These are phyloP conservation scores for Porpolomopsis calyptriformis DNA, from an alignment of 768 basidiomycete genomes.

Conservation along the genomic window DNA sequence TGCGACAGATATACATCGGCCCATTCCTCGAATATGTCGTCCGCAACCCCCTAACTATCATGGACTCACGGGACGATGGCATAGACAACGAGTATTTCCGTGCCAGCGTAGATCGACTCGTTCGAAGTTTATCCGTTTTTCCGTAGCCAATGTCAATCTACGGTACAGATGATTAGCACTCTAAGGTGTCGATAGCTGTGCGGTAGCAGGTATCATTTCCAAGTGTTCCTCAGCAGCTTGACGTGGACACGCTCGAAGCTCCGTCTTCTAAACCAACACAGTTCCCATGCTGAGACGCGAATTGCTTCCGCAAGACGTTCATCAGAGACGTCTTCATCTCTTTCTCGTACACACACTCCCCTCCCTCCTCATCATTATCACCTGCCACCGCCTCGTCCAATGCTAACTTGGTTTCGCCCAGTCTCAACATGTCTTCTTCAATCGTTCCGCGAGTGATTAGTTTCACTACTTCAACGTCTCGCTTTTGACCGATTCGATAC, in stretches of 20 bases:
- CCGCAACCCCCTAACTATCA: constrained; percentile 75
- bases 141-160: too few relatives aligned
- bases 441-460: constrained; percentile 86
- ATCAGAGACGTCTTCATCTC: constrained; percentile 83
- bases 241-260: not conserved
- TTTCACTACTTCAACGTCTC: constrained; percentile 90
- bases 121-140: constrained; percentile 48
- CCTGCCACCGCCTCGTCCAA: constrained; percentile 93
- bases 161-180: too few relatives aligned
- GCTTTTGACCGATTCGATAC: constrained; percentile 92
- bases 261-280: constrained; percentile 7
- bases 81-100: constrained; percentile 93
- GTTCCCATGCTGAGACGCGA: constrained; percentile 45
- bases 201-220: too few relatives aligned
- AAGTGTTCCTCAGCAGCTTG: too few relatives aligned
- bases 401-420: constrained; percentile 84
- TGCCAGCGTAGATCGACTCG: constrained; percentile 62
- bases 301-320: constrained; percentile 72
- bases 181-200: too few relatives aligned
- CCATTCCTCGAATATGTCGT: constrained; percentile 93
- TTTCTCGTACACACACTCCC: constrained; percentile 57
- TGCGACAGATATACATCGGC: constrained; percentile 87
- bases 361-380: constrained; percentile 48
- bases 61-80: constrained; percentile 76
- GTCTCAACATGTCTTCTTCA: constrained; percentile 89